phyloP scores from a whole-genome alignment of 1,139 yeast species.

The Meyerozyma elateridarum region DNA sequence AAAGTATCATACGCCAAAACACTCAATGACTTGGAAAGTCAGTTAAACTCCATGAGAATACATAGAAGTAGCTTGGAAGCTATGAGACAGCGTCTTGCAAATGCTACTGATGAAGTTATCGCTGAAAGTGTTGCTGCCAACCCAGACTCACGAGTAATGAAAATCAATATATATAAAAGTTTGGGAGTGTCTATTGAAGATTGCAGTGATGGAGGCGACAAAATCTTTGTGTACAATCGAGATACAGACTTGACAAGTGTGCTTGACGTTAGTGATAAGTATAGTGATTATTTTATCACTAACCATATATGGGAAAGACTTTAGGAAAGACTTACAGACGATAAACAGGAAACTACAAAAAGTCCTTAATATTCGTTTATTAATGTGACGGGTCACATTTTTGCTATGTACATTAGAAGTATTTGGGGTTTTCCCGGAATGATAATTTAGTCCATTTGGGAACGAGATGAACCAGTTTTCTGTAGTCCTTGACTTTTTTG shows the following conservation, averaged over 20 bases:
- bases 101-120: conserved; percentile 21
- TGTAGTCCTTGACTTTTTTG: conserved; percentile 67
- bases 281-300: conserved; percentile 59
- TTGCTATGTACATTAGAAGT: conserved; percentile 42
- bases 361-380: neutral
- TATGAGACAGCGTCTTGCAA: conserved; percentile 19
- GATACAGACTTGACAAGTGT: conserved; percentile 45
- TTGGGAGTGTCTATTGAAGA: conserved; percentile 41
- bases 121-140: conserved; percentile 20
- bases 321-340: conserved; percentile 1
- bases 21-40: conserved; percentile 52
- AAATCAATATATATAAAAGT: conserved; percentile 40
- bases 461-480: conserved; percentile 82
- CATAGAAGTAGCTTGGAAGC: conserved; percentile 37
- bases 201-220: conserved; percentile 17
- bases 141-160: conserved; percentile 34
- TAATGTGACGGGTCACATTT: neutral
- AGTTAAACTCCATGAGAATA: conserved; percentile 43
- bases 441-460: conserved; percentile 90
- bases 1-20: conserved; percentile 54
- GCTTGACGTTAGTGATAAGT: conserved; percentile 53
- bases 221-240: conserved; percentile 50
- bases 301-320: conserved; percentile 70
- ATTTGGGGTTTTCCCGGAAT: conserved; percentile 73
- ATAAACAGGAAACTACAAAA: neutral